Base-by-base conservation (phyloP, 495 filamentous ascomycete species). In the Trichoderma parareesei region DNA sequence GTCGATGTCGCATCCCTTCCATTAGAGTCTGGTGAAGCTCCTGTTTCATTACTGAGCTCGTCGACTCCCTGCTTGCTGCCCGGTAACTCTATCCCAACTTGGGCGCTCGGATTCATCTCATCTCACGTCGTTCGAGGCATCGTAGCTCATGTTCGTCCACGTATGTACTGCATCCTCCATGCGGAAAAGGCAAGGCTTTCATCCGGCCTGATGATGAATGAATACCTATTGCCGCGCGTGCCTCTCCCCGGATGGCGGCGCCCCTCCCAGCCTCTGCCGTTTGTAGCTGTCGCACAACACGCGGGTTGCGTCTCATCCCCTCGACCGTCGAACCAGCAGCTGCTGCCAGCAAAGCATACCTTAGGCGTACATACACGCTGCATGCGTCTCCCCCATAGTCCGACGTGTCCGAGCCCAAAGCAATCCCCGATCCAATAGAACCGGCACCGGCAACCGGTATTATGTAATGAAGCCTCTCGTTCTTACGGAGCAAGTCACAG, bases 291-390 rank as follows among this genome's bases (percentile, higher is more conserved):
- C 53, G 13, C 53, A 37, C 20, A 37, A 10, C 18, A 18, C 4
- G n/a, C n/a, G 16, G 27, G 7, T 49, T 8, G n/a, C 46, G n/a
- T 27, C 18, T 49, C 18, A 9, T 18, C 46, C 18, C n/a, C 46
- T 18, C 46, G 46, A 49, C 16, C 6, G 5, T 8, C 46, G 37
- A 57, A 35, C 53, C 20, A 38, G 10, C 20, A 37, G 35, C 1
- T 38, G 9, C 27, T 57, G 53, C 53, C 53, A 57, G 53, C 53
- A 57, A 57, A 57, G 53, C 53, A 57, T 57, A 57, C 46, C 9
- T 48, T n/a, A 49, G 5, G 10, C 9, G n/a, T 46, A 27, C n/a
- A n/a, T n/a, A 46, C 20, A 13, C 37, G 5, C 37, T 57, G 20
- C 27, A 37, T 57, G 44, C 44, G 44, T 48, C 44, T 2, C 18